Evolutionary conservation across 805 yeast genomes (phyloP).

Genomic region (Saccharomycopsis microspora): DNA sequence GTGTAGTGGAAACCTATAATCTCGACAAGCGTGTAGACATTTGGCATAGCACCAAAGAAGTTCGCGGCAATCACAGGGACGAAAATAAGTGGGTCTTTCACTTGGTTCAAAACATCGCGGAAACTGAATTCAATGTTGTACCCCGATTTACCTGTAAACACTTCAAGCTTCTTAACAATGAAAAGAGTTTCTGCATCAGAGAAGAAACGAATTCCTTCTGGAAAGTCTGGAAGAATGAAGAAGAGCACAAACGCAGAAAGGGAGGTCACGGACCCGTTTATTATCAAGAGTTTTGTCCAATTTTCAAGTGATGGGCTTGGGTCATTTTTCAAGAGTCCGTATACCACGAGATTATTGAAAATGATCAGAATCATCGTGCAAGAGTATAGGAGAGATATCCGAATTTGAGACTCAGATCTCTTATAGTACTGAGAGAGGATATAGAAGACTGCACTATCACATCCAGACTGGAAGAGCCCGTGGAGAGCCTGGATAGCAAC

Average conservation of each 20-base stretch:
- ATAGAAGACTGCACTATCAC: constrained; percentile 67
- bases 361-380: background rate
- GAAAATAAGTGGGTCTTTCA: constrained; percentile 49
- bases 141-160: constrained; percentile 26
- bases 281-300: constrained; percentile 42
- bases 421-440: constrained; percentile 55
- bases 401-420: constrained; percentile 51
- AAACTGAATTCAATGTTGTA: constrained; percentile 35
- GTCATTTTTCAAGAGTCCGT: constrained; percentile 16
- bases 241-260: constrained; percentile 23
- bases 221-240: constrained; percentile 38
- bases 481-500: constrained; percentile 51
- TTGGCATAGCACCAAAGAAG: constrained; percentile 61
- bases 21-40: constrained; percentile 65
- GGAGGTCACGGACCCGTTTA: constrained; percentile 31
- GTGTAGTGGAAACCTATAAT: constrained; percentile 35
- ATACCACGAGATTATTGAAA: constrained; percentile 25
- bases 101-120: constrained; percentile 33
- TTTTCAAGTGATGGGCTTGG: background rate
- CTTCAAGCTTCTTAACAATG: constrained; percentile 17
- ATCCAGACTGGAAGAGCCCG: constrained; percentile 59
- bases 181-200: constrained; percentile 31
- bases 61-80: constrained; percentile 35
- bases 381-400: constrained; percentile 58
- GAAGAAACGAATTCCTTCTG: constrained; percentile 29